phyloP scores from a whole-genome alignment of 1,284 basidiomycete species.

The Trichosporon sp. region DNA sequence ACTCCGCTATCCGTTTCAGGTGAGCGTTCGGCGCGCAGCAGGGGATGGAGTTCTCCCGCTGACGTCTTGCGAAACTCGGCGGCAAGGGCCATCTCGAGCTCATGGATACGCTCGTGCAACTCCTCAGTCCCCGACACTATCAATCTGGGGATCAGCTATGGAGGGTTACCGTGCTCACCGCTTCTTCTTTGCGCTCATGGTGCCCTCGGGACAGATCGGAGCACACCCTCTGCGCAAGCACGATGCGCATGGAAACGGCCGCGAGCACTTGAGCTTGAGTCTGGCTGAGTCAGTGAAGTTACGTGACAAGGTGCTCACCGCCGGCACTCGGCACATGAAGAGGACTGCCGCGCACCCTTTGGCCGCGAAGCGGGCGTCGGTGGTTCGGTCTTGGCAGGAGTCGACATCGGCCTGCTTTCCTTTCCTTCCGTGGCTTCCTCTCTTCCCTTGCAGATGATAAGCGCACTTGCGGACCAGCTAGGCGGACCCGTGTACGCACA shows the following conservation, averaged over 20 bases:
- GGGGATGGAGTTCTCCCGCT: background rate
- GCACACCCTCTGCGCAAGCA: slow-evolving; percentile 42
- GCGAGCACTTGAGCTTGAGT: slow-evolving; percentile 33
- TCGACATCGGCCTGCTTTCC: background rate
- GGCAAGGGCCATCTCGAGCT: background rate
- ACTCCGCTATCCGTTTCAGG: background rate
- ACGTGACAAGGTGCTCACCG: background rate
- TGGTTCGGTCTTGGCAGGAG: background rate
- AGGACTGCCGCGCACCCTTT: background rate
- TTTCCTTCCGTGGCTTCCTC: background rate
- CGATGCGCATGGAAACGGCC: slow-evolving; percentile 31
- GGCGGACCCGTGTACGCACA: background rate
- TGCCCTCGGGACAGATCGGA: slow-evolving; percentile 31
- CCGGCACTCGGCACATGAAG: slow-evolving; percentile 3
- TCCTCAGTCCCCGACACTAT: slow-evolving; percentile 48
- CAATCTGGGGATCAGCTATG: background rate
- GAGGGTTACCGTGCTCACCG: slow-evolving; percentile 34
- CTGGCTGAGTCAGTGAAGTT: slow-evolving; percentile 16
- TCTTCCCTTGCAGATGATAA: background rate
- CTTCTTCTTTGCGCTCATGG: slow-evolving; percentile 34
- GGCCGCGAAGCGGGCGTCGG: background rate
- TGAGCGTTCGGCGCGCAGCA: background rate
- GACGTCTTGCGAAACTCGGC: slow-evolving; percentile 25
- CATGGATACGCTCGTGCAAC: slow-evolving; percentile 36
- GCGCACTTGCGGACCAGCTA: background rate